Evolutionary conservation across 1,284 basidiomycete genomes (phyloP), one percentile per base, ranked within the genome.

Genomic region (Flammula alnicola): DNA sequence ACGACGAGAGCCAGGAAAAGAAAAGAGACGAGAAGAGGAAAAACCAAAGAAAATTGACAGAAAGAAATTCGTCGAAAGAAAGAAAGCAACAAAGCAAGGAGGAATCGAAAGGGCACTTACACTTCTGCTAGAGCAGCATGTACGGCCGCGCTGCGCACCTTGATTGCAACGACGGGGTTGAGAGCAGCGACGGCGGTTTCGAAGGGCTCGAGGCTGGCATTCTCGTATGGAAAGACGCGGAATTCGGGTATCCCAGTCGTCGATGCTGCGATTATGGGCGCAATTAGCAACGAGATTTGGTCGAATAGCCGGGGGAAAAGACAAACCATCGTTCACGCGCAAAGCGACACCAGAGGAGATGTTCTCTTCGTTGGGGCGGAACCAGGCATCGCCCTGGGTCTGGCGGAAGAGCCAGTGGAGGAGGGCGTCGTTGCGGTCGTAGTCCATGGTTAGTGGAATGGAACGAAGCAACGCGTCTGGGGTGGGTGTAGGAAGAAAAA

Each of bases 141-240:
- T 0, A 92, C 88, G 3, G 90, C 86, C 4, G 89, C 89, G 49
- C 81, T 86, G 30, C 91, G 79, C 44, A 93, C 79, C 64, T 92
- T 92, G 63, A 93, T 82, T 1, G 90, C 91, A 30, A 92, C 89
- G 60, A 87, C 81, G 5, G 88, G 86, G 65, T 92, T 92, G 56
- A 94, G 74, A 1, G 80, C 79, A 3, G 79, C 73, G 30, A 93
- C 79, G 12, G 88, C 88, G 0, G 78, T 73, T 72, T 91, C 84
- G 63, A 89, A 89, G 0, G 86, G 86, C 64, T 84, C 84, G 52
- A 89, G 79, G 4, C 74, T 73, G 40, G 79, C 72, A 58, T 81
- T 79, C 57, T 89, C 86, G 66, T 89, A 89, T 0, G 87, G 86
- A 63, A 89, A 89, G 36, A 89, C 82, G 51, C 87, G 80, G 61